A percentile compares a stretch with the other conserved stretches of the same genome.
Evolutionary conservation across 2,329 filamentous ascomycete genomes (phyloP).

Genomic region (Aschersonia sp.): DNA sequence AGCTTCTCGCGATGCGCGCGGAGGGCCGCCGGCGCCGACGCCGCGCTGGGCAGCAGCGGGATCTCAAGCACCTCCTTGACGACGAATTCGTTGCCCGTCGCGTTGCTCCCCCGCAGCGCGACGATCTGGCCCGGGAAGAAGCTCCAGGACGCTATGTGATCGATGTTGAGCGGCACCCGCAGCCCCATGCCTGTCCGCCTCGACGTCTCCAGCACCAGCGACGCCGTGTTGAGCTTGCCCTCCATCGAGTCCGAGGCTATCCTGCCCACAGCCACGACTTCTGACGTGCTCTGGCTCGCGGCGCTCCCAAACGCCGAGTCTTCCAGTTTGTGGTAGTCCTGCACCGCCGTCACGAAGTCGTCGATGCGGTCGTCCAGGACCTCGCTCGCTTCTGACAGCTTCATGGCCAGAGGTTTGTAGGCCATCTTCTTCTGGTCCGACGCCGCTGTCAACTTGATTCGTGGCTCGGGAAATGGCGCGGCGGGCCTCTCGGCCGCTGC

Average conservation of each 20-base stretch:
- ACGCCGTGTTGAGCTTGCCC: slow-evolving; percentile 73
- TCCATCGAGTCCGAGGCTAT: slow-evolving; percentile 82
- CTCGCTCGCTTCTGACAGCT: slow-evolving; percentile 80
- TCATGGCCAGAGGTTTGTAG: slow-evolving; percentile 92
- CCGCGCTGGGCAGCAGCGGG: slow-evolving; percentile 61
- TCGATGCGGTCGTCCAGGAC: slow-evolving; percentile 93
- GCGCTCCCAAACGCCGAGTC: slow-evolving; percentile 78
- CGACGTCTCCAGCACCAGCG: slow-evolving; percentile 78
- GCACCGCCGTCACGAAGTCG: slow-evolving; percentile 62
- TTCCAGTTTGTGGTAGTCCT: slow-evolving; percentile 61
- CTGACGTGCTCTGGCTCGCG: slow-evolving; percentile 66
- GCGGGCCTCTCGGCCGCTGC: slow-evolving; percentile 51
- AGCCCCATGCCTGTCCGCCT: slow-evolving; percentile 69
- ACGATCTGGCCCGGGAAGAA: slow-evolving; percentile 95
- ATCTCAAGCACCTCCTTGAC: slow-evolving; percentile 63
- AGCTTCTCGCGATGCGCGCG: slow-evolving; percentile 56
- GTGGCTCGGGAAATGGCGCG: slow-evolving; percentile 56
- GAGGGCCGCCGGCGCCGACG: slow-evolving; percentile 51
- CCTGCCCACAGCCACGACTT: slow-evolving; percentile 79
- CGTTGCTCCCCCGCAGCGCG: slow-evolving; percentile 73
- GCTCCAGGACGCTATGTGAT: slow-evolving; percentile 52
- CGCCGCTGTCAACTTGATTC: slow-evolving; percentile 72
- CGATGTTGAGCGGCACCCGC: slow-evolving; percentile 66
- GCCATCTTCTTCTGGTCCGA: slow-evolving; percentile 82
- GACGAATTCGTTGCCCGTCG: slow-evolving; percentile 69